Evolutionary conservation across 352 stramenopile species (phyloP), one percentile per base, ranked within the genome.

Genomic region (Phytophthora sp.): DNA sequence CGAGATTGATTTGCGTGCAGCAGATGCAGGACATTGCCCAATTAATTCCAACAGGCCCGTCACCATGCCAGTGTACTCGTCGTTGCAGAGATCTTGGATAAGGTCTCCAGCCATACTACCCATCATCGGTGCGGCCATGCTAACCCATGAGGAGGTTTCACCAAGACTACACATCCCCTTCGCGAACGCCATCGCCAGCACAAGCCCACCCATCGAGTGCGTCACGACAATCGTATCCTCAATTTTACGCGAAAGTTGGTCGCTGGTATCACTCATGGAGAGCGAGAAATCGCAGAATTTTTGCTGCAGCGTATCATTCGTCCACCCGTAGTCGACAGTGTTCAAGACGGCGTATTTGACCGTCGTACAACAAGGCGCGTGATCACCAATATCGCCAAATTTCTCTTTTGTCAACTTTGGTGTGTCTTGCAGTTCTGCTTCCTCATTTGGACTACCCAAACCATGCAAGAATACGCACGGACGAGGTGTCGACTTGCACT

Each of bases 121-220:
- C n/a, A 18, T 56, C 62, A 66, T 66, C 6, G 62, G 54, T 2
- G 62, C 18, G 45, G 54, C 66, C 6, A 61, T 23, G 12, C 32
- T 34, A 4, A 66, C 55, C 62, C 62, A 70, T 12, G 54, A 46
- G 21, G 62, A 43, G 28, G 20, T 66, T 3, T 45, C 11, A 5
- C 45, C 43, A 18, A 70, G 43, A 10, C 35, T 55, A 24, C 62
- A 70, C 27, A 28, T 57, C 21, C 43, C 50, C 0, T 35, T 66
- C 1, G 62, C 62, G 8, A 70, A 26, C 15, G 62, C 54, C 18
- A 10, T 39, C 0, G 62, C 46, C 35, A 70, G 51, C 17, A 55
- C 41, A n/a, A 70, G 34, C 10, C 62, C 62, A 10, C 62, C 54
- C 62, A 70, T 70, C 5, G 62, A 70, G 23, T 70, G 62, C 5